Evolutionary conservation across 2,329 filamentous ascomycete species (phyloP).

Genomic region (Neoscytalidium dimidiatum): DNA sequence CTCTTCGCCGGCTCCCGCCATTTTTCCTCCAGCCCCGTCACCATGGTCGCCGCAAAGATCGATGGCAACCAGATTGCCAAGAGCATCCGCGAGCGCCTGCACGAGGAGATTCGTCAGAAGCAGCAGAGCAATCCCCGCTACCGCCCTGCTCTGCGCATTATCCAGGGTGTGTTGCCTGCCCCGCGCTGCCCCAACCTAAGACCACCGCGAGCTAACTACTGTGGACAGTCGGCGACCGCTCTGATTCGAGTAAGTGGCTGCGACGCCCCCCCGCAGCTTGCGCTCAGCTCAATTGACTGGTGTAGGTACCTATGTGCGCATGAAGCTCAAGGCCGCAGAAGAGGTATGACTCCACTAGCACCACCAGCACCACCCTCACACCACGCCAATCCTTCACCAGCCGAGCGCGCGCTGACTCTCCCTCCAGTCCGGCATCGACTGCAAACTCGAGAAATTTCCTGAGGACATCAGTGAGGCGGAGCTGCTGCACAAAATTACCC

Average conservation of each 20-base stretch:
- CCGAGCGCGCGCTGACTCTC: conserved; percentile 4
- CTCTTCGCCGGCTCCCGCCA: conserved; percentile 18
- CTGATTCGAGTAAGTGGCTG: conserved; percentile 75
- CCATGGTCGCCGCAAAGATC: conserved; percentile 87
- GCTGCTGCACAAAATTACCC: conserved; percentile 77
- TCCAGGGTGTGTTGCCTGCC: conserved; percentile 69
- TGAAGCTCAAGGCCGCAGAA: conserved; percentile 96
- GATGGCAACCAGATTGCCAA: conserved; percentile 96
- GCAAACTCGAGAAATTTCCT: conserved; percentile 81
- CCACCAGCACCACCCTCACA: background rate
- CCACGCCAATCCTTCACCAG: background rate
- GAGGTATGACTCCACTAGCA: conserved; percentile 59
- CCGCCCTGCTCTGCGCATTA: conserved; percentile 87
- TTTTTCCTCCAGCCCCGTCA: conserved; percentile 57
- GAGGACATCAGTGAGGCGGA: conserved; percentile 81
- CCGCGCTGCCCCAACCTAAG: background rate
- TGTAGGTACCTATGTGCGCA: conserved; percentile 93
- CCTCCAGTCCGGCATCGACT: conserved; percentile 80
- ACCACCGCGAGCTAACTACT: conserved; percentile 16
- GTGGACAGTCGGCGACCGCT: conserved; percentile 78
- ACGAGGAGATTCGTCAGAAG: conserved; percentile 75
- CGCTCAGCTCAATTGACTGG: conserved; percentile 31
- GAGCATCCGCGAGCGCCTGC: conserved; percentile 80
- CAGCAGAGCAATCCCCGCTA: conserved; percentile 85
- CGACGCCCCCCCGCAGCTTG: background rate